Conservation (phyloP, 1,139 yeast species). For the Blastobotrys buckinghamii region DNA sequence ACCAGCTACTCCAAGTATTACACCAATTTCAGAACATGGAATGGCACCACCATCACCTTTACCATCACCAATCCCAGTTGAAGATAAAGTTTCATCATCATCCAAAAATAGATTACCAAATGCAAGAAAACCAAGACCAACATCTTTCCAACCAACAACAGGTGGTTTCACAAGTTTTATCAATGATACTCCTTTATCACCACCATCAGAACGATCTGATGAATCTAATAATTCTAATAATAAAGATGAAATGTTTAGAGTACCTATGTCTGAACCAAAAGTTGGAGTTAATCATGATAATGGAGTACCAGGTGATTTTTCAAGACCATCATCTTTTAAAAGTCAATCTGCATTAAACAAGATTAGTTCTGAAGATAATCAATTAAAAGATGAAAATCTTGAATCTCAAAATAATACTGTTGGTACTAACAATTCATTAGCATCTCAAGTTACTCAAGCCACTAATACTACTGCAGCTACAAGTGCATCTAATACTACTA, state of each 20-base stretch:
- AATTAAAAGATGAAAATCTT: neutral
- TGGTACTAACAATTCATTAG: conserved; percentile 4
- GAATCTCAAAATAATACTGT: conserved; percentile 6
- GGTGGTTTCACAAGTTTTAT: conserved; percentile 9
- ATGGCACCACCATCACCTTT: conserved; percentile 6
- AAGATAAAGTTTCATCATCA: conserved; percentile 1
- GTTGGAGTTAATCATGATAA: conserved; percentile 33
- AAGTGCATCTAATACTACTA: neutral
- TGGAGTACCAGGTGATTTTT: conserved; percentile 34
- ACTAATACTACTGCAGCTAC: conserved; percentile 3
- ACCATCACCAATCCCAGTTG: conserved; percentile 2
- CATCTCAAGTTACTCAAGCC: conserved; percentile 1
- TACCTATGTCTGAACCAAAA: conserved; percentile 31
- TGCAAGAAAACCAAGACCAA: conserved; percentile 36
- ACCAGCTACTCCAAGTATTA: conserved; percentile 5
- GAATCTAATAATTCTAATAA: neutral
- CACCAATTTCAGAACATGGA: conserved; percentile 12
- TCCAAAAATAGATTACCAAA: conserved; percentile 23
- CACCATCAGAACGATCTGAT: neutral
- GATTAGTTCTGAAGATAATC: conserved; percentile 9
- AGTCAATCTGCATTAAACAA: conserved; percentile 15
- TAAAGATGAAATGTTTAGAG: conserved; percentile 16
- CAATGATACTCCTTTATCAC: conserved; percentile 1
- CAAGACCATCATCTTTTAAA: conserved; percentile 26
- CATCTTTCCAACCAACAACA: conserved; percentile 33